A percentile compares a stretch with the other conserved stretches of the same genome.
These are phyloP conservation scores for Yarrowia keelungensis DNA, from an alignment of 805 yeast species.

Conservation along the genomic window DNA sequence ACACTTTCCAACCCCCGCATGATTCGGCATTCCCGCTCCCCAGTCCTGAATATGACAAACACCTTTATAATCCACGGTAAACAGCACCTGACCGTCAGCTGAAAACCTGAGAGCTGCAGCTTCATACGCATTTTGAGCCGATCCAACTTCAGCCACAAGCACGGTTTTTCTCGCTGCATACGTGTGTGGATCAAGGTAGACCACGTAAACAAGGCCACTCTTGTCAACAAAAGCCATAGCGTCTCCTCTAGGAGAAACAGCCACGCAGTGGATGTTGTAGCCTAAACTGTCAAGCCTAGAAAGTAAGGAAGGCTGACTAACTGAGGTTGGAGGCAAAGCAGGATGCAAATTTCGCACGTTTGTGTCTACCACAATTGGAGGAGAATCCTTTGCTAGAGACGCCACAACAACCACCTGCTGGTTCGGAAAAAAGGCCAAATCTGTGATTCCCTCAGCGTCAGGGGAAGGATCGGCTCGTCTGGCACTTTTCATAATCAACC, in stretches of 20 bases:
- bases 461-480: constrained; percentile 57
- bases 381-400: constrained; percentile 67
- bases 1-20: constrained; percentile 49
- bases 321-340: constrained; percentile 44
- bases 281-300: constrained; percentile 82
- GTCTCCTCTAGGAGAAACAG: constrained; percentile 85
- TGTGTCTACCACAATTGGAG: constrained; percentile 72
- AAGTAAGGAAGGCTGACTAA: constrained; percentile 66
- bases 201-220: constrained; percentile 74
- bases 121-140: constrained; percentile 73
- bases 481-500: constrained; percentile 70
- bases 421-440: constrained; percentile 75
- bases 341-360: constrained; percentile 52
- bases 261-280: constrained; percentile 71
- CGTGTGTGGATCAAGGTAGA: constrained; percentile 55
- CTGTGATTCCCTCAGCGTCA: constrained; percentile 91
- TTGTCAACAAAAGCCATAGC: constrained; percentile 81
- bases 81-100: constrained; percentile 79
- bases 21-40: constrained; percentile 80
- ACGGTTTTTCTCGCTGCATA: constrained; percentile 65
- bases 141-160: constrained; percentile 77
- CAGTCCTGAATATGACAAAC: constrained; percentile 80
- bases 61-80: constrained; percentile 82
- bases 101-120: constrained; percentile 82
- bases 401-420: constrained; percentile 54